These are phyloP conservation scores for Medicago arabica DNA, from an alignment of 306 rosid species.

Conservation along the genomic window DNA sequence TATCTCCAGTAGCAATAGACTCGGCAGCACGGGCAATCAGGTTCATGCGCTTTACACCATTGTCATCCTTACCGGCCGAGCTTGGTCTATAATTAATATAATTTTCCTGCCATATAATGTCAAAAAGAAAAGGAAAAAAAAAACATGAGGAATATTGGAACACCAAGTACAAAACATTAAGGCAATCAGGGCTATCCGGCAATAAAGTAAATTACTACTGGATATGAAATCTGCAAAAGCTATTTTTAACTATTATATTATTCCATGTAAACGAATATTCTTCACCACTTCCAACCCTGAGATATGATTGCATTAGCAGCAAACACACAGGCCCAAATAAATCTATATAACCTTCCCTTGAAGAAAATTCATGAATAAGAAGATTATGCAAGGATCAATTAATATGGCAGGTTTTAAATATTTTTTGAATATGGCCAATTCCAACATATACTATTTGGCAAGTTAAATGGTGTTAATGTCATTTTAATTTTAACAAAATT, in stretches of 20 bases:
- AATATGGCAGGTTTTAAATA: neutral
- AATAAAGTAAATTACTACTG: conserved; percentile 23
- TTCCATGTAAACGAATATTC: neutral
- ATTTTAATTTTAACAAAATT: conserved; percentile 11
- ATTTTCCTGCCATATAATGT: conserved; percentile 76
- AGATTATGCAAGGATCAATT: conserved; percentile 17
- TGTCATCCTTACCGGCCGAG: conserved; percentile 70
- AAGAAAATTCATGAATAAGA: conserved; percentile 31
- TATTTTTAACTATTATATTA: conserved; percentile 34
- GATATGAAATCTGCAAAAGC: conserved; percentile 3
- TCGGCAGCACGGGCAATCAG: conserved; percentile 89
- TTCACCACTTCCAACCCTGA: neutral
- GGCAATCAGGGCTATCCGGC: conserved; percentile 1
- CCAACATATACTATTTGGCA: neutral
- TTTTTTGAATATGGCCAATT: conserved; percentile 12
- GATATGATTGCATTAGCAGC: conserved; percentile 21
- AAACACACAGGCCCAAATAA: conserved; percentile 21
- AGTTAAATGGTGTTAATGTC: neutral
- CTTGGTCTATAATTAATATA: conserved; percentile 88
- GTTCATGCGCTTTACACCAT: conserved; percentile 80
- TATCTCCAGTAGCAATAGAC: conserved; percentile 92
- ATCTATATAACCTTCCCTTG: neutral
- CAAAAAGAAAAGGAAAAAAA: neutral
- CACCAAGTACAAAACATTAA: conserved; percentile 7
- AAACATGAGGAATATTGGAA: conserved; percentile 24